Evolutionary conservation across 495 filamentous ascomycete genomes (phyloP), one percentile per base, ranked within the genome.

Genomic region (Penicillium bovifimosum): DNA sequence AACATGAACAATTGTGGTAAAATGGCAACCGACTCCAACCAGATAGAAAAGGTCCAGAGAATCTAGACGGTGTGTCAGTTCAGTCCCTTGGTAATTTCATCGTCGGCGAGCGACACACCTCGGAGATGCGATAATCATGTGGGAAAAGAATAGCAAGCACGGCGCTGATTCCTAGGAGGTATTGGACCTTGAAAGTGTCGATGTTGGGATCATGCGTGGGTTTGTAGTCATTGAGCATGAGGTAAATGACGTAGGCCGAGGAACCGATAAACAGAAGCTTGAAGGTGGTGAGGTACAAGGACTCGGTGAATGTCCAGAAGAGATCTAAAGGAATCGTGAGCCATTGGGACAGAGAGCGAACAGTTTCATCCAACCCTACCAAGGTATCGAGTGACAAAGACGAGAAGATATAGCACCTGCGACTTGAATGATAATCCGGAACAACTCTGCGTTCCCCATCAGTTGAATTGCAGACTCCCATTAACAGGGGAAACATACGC

Each of bases 341-440:
- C 33, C 6, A 38, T 47, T 10, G 2, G 36, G 28, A n/a, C 17
- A n/a, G n/a, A 16, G 14, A 20, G 41, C 41, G 6, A 27, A 14
- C 16, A 14, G 20, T n/a, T 27, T 38, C 46, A 6, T 47, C 10
- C 6, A 42, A 46, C 51, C 80, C 44, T 68, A 90, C 87, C 90
- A 52, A 96, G 81, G 72, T 98, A 98, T 53, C 93, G 82, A 41
- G 91, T 92, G 18, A 91, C 63, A 70, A 97, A 98, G 49, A 98
- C 95, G 33, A 95, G 74, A 54, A 97, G 71, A 72, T 98, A 98
- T 33, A 98, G 76, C 24, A 83, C 85, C 78, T 98, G 93, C 46
- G 93, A 96, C 69, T 97, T 97, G 79, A 97, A 96, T 5, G 93
- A 97, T 71, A 98, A 87, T 54, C 93, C 93, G 10, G 92, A 85